Conservation (phyloP, 1,284 basidiomycete species). For the Melanopsichium pennsylvanicum region DNA sequence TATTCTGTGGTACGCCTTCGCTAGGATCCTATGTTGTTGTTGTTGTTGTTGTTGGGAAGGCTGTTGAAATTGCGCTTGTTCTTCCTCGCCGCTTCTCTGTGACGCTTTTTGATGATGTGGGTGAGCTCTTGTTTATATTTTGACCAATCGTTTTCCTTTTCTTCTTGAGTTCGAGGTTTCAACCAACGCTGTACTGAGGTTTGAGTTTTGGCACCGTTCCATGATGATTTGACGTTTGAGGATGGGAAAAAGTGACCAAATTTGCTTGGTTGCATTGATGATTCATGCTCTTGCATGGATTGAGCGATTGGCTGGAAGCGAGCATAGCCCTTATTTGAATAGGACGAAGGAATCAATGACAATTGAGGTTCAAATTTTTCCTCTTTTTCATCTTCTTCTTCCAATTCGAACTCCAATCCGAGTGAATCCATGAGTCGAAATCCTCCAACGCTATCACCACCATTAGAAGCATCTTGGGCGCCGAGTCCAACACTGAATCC, state of each 20-base stretch:
- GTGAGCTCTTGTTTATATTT: conserved; percentile 43
- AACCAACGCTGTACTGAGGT: conserved; percentile 32
- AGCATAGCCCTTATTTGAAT: background rate
- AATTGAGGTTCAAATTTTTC: conserved; percentile 2
- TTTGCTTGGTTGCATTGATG: conserved; percentile 3
- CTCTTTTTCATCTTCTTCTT: conserved; percentile 46
- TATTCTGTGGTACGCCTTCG: too few relatives aligned
- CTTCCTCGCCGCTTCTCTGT: conserved; percentile 59
- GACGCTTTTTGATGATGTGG: conserved; percentile 51
- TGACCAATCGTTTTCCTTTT: conserved; percentile 41
- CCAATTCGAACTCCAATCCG: conserved; percentile 48
- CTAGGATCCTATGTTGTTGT: too few relatives aligned
- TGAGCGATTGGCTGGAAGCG: conserved; percentile 2
- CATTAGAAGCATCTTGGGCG: background rate
- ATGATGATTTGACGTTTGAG: conserved; percentile 1
- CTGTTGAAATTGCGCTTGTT: conserved; percentile 27
- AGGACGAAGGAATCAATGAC: background rate
- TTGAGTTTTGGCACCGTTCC: conserved; percentile 17
- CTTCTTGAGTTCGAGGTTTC: conserved; percentile 28
- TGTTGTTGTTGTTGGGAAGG: background rate
- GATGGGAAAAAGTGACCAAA: conserved; percentile 16
- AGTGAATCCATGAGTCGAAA: conserved; percentile 58
- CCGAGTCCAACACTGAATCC: conserved; percentile 24
- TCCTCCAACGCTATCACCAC: conserved; percentile 11
- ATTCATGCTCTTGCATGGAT: background rate